Evolutionary conservation across 768 basidiomycete genomes (phyloP), one percentile per base, ranked within the genome.

Genomic region (Lactarius vividus): DNA sequence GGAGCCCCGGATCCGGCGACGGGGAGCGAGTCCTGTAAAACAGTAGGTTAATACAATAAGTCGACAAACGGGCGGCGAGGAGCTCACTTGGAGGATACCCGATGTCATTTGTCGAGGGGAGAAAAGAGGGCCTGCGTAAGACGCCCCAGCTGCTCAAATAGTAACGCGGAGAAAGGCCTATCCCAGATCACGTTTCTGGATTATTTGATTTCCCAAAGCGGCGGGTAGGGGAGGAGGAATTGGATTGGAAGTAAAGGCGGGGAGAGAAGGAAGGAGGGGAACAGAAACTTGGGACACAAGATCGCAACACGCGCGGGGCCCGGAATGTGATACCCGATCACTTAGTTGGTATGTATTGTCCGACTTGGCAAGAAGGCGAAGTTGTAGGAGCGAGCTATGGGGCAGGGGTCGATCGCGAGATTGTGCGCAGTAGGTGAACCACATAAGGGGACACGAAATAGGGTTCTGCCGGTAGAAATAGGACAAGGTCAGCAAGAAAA

Each of bases 1-100:
- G 49, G 73, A 37, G 69, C 69, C n/a, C 75, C 35, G 35, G 35
- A 13, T 13, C 35, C 55, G 33, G 77, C 37, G 20, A 78, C 71
- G 29, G 78, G 64, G 57, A 77, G 72, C 6, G 77, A 71, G 55
- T 78, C 75, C 78, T 79, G 42, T 35, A 49, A 16, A 18, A 37
- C 33, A 37, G 23, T 39, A 53, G 18, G 37, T 57, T 18, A 53
- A 13, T 10, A 11, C 18, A 23, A 53, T 28, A 31, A 10, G 33
- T 35, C 52, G 18, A 39, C 31, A 42, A 29, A 46, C 13, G n/a
- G 29, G 5, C 31, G 46, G 23, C n/a, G 37, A 44, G 6, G 58
- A 26, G 68, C 74, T 66, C 60, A 76, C 76, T 63, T 76, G 71
- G 6, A 75, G 67, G 31, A 75, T 61, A 23, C 75, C 73, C 18